These are phyloP conservation scores for Graphiopsis chlorocephala DNA, from an alignment of 2,329 filamentous ascomycete genomes.

Conservation along the genomic window DNA sequence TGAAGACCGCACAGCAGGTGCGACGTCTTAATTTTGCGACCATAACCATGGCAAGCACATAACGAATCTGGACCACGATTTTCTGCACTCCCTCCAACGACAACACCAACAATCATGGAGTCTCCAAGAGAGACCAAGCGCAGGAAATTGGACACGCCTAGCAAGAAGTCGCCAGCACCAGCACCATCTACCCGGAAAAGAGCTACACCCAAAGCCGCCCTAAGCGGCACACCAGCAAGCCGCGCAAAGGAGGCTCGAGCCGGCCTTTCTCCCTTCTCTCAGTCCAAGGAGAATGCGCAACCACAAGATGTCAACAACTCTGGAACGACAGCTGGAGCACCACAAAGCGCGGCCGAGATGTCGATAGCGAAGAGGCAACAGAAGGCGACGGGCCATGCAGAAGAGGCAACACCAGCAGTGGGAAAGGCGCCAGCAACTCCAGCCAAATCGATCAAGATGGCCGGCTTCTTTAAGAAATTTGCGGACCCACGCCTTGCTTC, in stretches of 20 bases:
- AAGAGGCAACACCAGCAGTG: conserved; percentile 15
- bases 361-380: conserved; percentile 4
- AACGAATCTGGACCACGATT: background rate
- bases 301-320: conserved; percentile 13
- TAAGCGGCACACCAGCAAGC: conserved; percentile 5
- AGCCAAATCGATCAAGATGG: conserved; percentile 5
- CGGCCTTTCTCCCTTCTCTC: conserved; percentile 1
- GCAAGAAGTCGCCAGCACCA: conserved; percentile 11
- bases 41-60: background rate
- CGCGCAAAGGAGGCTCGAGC: conserved; percentile 12
- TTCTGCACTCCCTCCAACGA: background rate
- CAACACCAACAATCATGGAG: conserved; percentile 21
- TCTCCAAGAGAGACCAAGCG: conserved; percentile 30
- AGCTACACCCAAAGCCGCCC: background rate
- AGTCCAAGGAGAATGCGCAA: conserved; percentile 13
- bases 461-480: conserved; percentile 18
- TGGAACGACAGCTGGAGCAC: background rate
- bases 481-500: conserved; percentile 8
- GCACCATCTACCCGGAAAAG: conserved; percentile 12
- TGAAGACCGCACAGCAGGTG: background rate
- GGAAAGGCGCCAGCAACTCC: conserved; percentile 15
- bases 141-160: conserved; percentile 28
- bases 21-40: background rate
- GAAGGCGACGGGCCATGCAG: background rate
- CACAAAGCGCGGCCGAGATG: conserved; percentile 17